These are phyloP conservation scores for Aspergillus ostianus DNA, from an alignment of 495 filamentous ascomycete species.

Conservation along the genomic window DNA sequence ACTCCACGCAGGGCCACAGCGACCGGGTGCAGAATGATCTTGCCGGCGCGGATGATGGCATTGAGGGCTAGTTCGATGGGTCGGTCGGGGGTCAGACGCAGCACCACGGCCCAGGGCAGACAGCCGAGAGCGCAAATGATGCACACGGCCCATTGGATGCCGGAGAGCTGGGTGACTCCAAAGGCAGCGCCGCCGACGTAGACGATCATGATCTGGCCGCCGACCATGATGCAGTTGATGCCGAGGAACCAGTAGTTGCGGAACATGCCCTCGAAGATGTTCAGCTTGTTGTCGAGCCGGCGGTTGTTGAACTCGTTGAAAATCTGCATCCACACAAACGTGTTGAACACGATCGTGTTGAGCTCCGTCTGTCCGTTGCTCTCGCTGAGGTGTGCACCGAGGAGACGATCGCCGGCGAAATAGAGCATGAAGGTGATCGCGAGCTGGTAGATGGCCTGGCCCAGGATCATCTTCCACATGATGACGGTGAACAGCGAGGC, in stretches of 20 bases:
- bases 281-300: conserved; percentile 83
- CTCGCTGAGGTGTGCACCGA: conserved; percentile 47
- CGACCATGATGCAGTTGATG: conserved; percentile 80
- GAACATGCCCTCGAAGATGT: conserved; percentile 80
- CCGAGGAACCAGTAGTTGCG: conserved; percentile 78
- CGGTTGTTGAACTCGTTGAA: conserved; percentile 96
- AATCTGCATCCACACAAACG: conserved; percentile 96
- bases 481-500: conserved; percentile 74
- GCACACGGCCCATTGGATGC: conserved; percentile 73
- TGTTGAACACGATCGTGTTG: conserved; percentile 83
- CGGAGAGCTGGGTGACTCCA: conserved; percentile 63
- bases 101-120: conserved; percentile 68
- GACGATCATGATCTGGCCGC: conserved; percentile 76
- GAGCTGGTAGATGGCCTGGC: conserved; percentile 81
- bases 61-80: conserved; percentile 48
- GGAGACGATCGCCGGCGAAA: conserved; percentile 63
- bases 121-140: conserved; percentile 69
- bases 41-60: conserved; percentile 23
- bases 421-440: conserved; percentile 74
- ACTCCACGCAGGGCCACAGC: conserved; percentile 19
- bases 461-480: conserved; percentile 97
- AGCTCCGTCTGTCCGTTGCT: conserved; percentile 48
- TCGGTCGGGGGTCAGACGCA: conserved; percentile 65
- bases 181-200: conserved; percentile 74
- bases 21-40: conserved; percentile 32